Conservation (phyloP, 1,284 basidiomycete genomes). For the Naganishia sp. region DNA sequence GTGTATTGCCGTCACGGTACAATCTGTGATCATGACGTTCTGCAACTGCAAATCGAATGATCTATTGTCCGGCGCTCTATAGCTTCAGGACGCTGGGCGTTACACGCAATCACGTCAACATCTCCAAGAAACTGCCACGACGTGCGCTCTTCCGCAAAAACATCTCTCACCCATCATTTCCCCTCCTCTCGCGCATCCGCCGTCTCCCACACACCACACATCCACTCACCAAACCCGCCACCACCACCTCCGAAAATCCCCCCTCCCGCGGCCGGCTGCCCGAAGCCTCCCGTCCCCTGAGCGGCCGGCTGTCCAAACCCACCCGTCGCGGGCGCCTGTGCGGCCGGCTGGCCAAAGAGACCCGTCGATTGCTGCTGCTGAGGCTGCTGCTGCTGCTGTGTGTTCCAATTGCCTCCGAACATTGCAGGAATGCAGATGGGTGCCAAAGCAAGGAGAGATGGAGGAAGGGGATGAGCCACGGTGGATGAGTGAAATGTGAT, state of each 20-base stretch:
- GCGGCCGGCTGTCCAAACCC: constrained; percentile 29
- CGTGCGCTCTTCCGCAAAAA: background rate
- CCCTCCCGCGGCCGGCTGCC: constrained; percentile 14
- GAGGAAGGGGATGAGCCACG: no score
- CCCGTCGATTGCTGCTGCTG: constrained; percentile 29
- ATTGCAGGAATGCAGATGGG: constrained; percentile 6
- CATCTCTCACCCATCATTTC: background rate
- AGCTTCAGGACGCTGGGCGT: no score
- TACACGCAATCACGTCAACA: no score
- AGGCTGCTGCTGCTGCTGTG: constrained; percentile 31
- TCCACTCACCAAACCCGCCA: constrained; percentile 29
- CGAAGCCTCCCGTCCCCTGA: constrained; percentile 12
- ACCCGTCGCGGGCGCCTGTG: constrained; percentile 4
- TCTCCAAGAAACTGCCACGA: background rate
- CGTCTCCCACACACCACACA: background rate
- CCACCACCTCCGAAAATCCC: constrained; percentile 27
- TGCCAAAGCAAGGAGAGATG: background rate
- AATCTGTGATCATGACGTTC: no score
- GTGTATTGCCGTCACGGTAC: background rate
- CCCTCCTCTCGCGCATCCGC: background rate
- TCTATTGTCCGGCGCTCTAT: no score
- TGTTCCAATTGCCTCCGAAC: constrained; percentile 27
- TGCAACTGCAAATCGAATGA: no score
- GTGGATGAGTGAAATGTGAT: no score
- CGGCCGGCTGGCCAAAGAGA: constrained; percentile 31